Percentiles rank a stretch among this genome's conserved stretches.
Conservation (phyloP, 1,284 basidiomycete species). For the Trichosporon inkin region DNA sequence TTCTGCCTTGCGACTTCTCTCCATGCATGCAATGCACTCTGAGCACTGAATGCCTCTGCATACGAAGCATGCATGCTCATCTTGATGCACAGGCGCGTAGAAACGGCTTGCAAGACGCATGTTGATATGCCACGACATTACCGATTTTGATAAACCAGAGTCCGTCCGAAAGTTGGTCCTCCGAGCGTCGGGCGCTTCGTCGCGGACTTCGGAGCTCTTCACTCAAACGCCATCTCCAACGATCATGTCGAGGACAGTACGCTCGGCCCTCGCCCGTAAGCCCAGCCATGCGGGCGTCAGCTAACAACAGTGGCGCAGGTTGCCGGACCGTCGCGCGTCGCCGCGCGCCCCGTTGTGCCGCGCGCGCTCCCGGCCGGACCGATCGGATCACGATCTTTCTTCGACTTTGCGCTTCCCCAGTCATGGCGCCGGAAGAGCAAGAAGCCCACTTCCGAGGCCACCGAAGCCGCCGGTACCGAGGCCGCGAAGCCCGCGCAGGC, state of each 20-base stretch:
- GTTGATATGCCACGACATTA: neutral
- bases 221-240: constrained; percentile 6
- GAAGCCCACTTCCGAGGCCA: neutral
- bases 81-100: neutral
- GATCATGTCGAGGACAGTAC: constrained; percentile 25
- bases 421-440: constrained; percentile 20
- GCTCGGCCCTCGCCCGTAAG: constrained; percentile 21
- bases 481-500: neutral
- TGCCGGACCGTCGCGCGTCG: constrained; percentile 20
- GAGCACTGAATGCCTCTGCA: too few relatives aligned
- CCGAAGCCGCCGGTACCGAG: neutral
- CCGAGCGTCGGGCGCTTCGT: neutral
- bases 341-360: constrained; percentile 7
- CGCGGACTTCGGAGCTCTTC: neutral
- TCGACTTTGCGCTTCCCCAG: constrained; percentile 11
- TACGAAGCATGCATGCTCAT: too few relatives aligned
- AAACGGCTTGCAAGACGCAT: too few relatives aligned
- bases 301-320: constrained; percentile 21
- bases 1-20: neutral
- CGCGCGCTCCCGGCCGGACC: neutral
- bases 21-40: neutral
- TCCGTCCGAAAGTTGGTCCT: constrained; percentile 4
- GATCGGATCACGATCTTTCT: constrained; percentile 5
- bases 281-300: neutral
- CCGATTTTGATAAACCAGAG: neutral